phyloP scores from a whole-genome alignment of 23 red algal species.

The Gracilaria gracilis region DNA sequence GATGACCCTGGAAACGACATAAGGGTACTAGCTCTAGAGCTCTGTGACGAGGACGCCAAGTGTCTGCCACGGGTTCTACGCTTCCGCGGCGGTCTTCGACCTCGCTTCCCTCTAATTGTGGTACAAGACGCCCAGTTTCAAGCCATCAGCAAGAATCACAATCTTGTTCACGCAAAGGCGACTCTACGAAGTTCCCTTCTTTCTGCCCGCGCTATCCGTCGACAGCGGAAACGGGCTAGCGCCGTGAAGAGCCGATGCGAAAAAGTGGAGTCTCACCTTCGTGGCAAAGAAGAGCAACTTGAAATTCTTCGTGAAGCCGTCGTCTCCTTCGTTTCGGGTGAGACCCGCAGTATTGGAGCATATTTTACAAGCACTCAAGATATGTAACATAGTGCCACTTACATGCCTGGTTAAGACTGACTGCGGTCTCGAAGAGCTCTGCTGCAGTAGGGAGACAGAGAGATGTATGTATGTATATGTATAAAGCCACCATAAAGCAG shows the following conservation, averaged over 20 bases:
- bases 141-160: constrained; percentile 31
- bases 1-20: constrained; percentile 46
- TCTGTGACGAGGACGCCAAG: constrained; percentile 43
- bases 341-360: constrained; percentile 52
- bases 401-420: constrained; percentile 21
- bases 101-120: constrained; percentile 41
- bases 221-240: constrained; percentile 16
- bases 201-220: constrained; percentile 13
- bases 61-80: constrained; percentile 49
- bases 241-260: neutral
- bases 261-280: constrained; percentile 46
- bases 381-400: constrained; percentile 51
- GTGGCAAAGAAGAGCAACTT: constrained; percentile 53
- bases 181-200: constrained; percentile 55
- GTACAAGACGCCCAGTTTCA: constrained; percentile 42
- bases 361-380: constrained; percentile 77
- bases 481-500: constrained; percentile 41
- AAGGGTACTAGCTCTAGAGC: constrained; percentile 54
- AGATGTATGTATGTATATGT: constrained; percentile 6
- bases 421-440: constrained; percentile 8
- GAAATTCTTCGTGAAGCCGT: constrained; percentile 70
- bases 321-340: constrained; percentile 63
- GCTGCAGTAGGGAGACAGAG: neutral
- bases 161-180: constrained; percentile 60
- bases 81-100: constrained; percentile 44